phyloP scores from a whole-genome alignment of 306 rosid species.

The Vachellia collinsii region DNA sequence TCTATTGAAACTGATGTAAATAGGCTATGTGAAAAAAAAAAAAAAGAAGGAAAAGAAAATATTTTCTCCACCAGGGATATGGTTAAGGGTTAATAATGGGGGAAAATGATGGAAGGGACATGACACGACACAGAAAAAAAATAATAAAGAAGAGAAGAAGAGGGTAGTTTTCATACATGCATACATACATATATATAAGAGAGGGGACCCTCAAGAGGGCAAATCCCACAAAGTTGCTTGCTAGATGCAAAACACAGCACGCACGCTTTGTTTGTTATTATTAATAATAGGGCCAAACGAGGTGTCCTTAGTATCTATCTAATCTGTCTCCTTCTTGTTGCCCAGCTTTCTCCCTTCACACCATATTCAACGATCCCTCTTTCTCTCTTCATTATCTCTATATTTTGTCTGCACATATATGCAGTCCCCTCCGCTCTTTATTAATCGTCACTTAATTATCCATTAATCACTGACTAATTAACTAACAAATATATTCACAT shows the following conservation, averaged over 20 bases:
- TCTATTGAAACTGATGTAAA: no score
- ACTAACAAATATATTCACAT: background rate
- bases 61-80: no score
- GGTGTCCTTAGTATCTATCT: slow-evolving; percentile 58
- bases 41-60: no score
- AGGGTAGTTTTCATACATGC: background rate
- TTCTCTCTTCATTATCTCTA: slow-evolving; percentile 30
- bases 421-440: background rate
- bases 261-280: slow-evolving; percentile 50
- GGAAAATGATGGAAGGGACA: no score
- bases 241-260: slow-evolving; percentile 63
- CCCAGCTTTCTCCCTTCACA: slow-evolving; percentile 39
- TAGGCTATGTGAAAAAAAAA: no score
- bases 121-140: no score
- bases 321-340: slow-evolving; percentile 53
- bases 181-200: background rate
- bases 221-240: slow-evolving; percentile 51
- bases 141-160: background rate
- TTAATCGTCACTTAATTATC: background rate
- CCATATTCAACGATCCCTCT: slow-evolving; percentile 24
- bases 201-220: slow-evolving; percentile 49
- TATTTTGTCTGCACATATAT: background rate
- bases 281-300: slow-evolving; percentile 44
- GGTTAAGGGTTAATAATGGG: no score
- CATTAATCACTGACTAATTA: background rate